phyloP scores from a whole-genome alignment of 1,139 yeast species.

The Yamadazyma jaroonii region DNA sequence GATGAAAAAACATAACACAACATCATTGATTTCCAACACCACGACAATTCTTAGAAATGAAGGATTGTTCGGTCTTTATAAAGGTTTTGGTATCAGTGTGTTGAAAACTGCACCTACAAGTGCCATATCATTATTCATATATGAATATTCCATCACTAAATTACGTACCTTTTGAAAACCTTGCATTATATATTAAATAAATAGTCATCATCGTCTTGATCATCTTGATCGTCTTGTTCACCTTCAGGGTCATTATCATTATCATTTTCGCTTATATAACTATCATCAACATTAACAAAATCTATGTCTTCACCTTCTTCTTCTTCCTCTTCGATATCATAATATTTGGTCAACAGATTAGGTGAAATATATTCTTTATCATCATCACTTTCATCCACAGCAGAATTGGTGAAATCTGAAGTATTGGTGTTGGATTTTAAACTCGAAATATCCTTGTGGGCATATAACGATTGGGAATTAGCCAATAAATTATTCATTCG shows the following conservation, averaged over 20 bases:
- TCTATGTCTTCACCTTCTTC: constrained; percentile 29
- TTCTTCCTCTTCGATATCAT: constrained; percentile 21
- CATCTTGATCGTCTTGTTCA: constrained; percentile 9
- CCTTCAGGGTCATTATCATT: constrained; percentile 1
- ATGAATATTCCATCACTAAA: constrained; percentile 42
- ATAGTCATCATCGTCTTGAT: constrained; percentile 32
- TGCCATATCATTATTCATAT: constrained; percentile 71
- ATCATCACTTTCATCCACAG: constrained; percentile 20
- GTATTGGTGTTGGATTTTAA: constrained; percentile 12
- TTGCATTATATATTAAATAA: constrained; percentile 23
- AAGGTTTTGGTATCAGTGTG: constrained; percentile 67
- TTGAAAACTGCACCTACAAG: constrained; percentile 82
- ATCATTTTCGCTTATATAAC: constrained; percentile 1
- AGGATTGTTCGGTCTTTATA: constrained; percentile 67
- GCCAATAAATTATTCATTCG: constrained; percentile 35
- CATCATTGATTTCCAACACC: constrained; percentile 18
- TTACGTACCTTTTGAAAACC: constrained; percentile 4
- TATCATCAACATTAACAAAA: constrained; percentile 24
- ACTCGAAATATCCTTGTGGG: constrained; percentile 20
- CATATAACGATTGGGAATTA: constrained; percentile 39
- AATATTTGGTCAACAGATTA: constrained; percentile 34
- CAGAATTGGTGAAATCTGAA: constrained; percentile 14
- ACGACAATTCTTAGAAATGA: constrained; percentile 46
- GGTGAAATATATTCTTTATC: constrained; percentile 45
- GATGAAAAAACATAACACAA: constrained; percentile 28